Evolutionary conservation across 2,329 filamentous ascomycete genomes (phyloP), one percentile per base, ranked within the genome.

Genomic region (Penicillium decumbens): DNA sequence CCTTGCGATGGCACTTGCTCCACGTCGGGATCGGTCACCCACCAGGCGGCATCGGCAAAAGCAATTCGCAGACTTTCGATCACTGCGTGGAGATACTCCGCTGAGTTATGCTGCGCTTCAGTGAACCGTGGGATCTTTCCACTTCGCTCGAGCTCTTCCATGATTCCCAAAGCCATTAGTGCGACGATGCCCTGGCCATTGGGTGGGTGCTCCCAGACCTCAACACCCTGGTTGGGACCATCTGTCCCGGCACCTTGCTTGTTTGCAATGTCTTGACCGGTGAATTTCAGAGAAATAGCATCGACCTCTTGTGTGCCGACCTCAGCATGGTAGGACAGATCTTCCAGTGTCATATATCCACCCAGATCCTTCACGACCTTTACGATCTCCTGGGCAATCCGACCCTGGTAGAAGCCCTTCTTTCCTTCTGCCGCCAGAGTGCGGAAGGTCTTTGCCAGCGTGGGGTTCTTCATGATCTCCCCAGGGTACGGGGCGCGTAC

Each of bases 141-240:
- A 13, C 79, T 75, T 51, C 83, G 81, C 70, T 95, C 89, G 1
- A 97, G 79, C 65, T 91, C 84, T 67, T 96, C 85, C 42, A 98
- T 76, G 57, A 97, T 95, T 1, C 93, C 93, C 0, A 98, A 77
- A 0, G 93, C 88, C 85, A 97, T 95, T 28, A 97, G 75, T 0
- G 93, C 93, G 2, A 97, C 88, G 56, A 97, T 91, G 1, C 93
- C 93, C 71, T 97, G 93, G 0, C 93, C 91, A 62, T 97, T 97
- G 7, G 93, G 93, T 30, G 92, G 91, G 66, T 97, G 92, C 65
- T 98, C 93, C 92, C 92, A 97, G 0, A 98, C 75, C 64, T 95
- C 84, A 37, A 96, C 79, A 8, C 70, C 75, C 63, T 74, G 66
- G 54, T 71, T 65, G 7, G 64, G 50, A 29, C 72, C 56, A 27